These are phyloP conservation scores for Colletotrichum abscissum DNA, from an alignment of 2,329 filamentous ascomycete genomes.

Conservation along the genomic window DNA sequence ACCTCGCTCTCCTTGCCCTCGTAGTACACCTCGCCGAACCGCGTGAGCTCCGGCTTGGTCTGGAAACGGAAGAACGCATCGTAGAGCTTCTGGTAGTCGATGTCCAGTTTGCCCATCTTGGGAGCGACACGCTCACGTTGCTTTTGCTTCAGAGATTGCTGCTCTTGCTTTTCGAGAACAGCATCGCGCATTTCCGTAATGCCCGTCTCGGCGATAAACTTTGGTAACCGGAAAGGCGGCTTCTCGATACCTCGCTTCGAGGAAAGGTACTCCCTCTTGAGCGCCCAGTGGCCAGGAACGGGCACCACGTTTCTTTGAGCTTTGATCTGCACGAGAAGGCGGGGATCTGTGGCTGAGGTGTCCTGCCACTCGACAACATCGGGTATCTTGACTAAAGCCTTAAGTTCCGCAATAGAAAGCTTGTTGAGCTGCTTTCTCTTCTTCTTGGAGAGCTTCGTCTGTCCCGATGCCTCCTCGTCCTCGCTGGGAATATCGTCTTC, in stretches of 20 bases:
- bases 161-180: slow-evolving; percentile 93
- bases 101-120: slow-evolving; percentile 97
- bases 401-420: slow-evolving; percentile 93
- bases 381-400: slow-evolving; percentile 88
- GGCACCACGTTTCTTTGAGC: slow-evolving; percentile 95
- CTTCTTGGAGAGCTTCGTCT: slow-evolving; percentile 89
- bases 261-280: slow-evolving; percentile 97
- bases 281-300: slow-evolving; percentile 91
- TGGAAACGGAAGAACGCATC: slow-evolving; percentile 99
- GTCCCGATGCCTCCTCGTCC: slow-evolving; percentile 74
- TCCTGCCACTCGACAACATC: slow-evolving; percentile 99
- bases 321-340: slow-evolving; percentile 93
- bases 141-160: slow-evolving; percentile 92
- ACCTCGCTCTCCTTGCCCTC: slow-evolving; percentile 99
- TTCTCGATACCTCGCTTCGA: slow-evolving; percentile 98
- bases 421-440: slow-evolving; percentile 93
- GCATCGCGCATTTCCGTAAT: slow-evolving; percentile 99
- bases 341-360: slow-evolving; percentile 88
- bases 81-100: slow-evolving; percentile 98
- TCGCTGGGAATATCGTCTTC: slow-evolving; percentile 90
- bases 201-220: slow-evolving; percentile 97
- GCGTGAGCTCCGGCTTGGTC: slow-evolving; percentile 92
- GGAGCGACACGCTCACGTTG: slow-evolving; percentile 93
- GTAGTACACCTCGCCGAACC: slow-evolving; percentile 99
- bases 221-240: slow-evolving; percentile 88